Evolutionary conservation across 768 basidiomycete genomes (phyloP), one percentile per base, ranked within the genome.

Genomic region (Boletus huronensis): DNA sequence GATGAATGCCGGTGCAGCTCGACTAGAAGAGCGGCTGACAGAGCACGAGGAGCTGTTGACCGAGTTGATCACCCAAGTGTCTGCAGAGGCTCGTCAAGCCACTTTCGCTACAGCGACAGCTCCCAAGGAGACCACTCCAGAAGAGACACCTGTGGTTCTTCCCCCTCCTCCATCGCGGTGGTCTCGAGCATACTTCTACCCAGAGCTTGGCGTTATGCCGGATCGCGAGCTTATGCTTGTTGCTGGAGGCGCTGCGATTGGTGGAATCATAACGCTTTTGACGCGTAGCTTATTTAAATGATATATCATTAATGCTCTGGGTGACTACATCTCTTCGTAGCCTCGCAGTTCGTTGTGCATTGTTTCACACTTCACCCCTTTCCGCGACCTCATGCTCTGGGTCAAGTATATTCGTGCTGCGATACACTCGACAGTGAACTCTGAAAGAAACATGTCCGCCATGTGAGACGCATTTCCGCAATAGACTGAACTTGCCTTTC

Each of bases 21-120:
- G 75, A 53, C 73, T 90, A 52, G 72, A 74, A 11, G 66, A 72
- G 41, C 75, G 78, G 55, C 69, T 88, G 52, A 74, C 73, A 26
- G 72, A 72, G 49, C 85, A 88, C 59, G 75, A 74, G 38, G 60
- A 58, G 45, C 8, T 70, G 25, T 55, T 78, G 11, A 53, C 66
- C 10, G 58, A 69, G 54, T 51, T 77, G 41, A 58, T 68, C 54
- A 46, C 58, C 9, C 59, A 58, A 25, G 28, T 55, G 11, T 52
- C 63, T 42, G 29, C 26, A 40, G 58, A 60, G 39, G 41, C 58
- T 44, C 59, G 50, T 23, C 67, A 60, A 51, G 49, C 14, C 9
- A 13, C 36, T 26, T 34, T 31, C 0, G 28, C 56, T 35, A 41
- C 55, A 31, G 44, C 58, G 17, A 45, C 34, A 7, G 21, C 49